Evolutionary conservation across 2,329 filamentous ascomycete genomes (phyloP).

Genomic region (Hymenoscyphus salicellus): DNA sequence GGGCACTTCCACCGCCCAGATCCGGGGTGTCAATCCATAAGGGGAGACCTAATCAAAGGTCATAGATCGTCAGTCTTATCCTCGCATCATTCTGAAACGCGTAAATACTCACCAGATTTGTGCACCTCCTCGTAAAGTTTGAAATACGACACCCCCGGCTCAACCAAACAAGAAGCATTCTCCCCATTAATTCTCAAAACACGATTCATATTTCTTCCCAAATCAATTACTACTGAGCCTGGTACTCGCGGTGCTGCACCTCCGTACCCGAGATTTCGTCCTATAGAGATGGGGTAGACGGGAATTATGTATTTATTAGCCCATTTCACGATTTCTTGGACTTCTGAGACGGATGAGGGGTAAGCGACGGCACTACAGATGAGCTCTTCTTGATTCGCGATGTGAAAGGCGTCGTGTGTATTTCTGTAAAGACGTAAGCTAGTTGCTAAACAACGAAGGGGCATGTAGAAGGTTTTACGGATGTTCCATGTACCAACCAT

Average conservation of each 20-base stretch:
- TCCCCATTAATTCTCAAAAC: constrained; percentile 51
- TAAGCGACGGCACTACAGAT: constrained; percentile 44
- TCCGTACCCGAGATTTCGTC: constrained; percentile 53
- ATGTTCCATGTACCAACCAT: constrained; percentile 39
- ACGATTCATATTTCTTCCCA: constrained; percentile 51
- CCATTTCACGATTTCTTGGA: constrained; percentile 45
- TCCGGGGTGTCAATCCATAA: constrained; percentile 27
- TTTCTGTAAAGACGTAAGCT: constrained; percentile 23
- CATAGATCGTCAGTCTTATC: not conserved
- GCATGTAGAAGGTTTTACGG: not conserved
- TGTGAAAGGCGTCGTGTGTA: constrained; percentile 44
- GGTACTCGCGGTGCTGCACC: constrained; percentile 51
- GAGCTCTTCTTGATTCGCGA: constrained; percentile 43
- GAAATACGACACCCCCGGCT: constrained; percentile 54
- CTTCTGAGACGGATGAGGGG: constrained; percentile 44
- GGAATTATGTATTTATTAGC: constrained; percentile 46
- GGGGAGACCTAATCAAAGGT: not conserved
- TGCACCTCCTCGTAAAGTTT: constrained; percentile 48
- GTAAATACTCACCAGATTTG: constrained; percentile 20
- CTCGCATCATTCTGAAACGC: not conserved
- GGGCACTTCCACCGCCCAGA: constrained; percentile 42
- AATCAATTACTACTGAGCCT: constrained; percentile 49
- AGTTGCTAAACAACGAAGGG: not conserved
- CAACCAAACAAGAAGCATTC: constrained; percentile 49
- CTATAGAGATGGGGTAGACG: constrained; percentile 49